Base-by-base conservation (phyloP, 345 rosid species). In the thale cress (Arabidopsis thaliana) region DNA sequence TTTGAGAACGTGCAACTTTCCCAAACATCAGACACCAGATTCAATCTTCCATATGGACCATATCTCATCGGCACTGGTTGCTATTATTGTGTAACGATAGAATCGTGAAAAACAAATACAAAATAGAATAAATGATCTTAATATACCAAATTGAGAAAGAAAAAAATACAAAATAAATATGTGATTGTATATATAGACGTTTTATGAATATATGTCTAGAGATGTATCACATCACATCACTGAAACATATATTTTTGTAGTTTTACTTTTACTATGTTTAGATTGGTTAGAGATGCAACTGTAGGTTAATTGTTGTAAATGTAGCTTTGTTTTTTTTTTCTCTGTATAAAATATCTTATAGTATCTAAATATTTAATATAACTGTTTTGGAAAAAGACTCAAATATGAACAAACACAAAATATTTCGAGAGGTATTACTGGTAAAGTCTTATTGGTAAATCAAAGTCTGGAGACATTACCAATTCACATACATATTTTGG, bases 1-100 rank as follows among this genome's bases (percentile, higher is more conserved):
- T 73, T 42, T 65, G 58, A 64, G 64, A 73, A 65, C 78, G 65
- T 73, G 78, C 58, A 44, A 20, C 57, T 20, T 51, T 55, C 64
- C 71, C 49, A 64, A 73, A 41, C 30, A 33, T 73, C 77, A 64
- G 65, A 64, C 77, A 73, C 37, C 28, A 45, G 11, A 37, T 64
- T 73, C 58, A 56, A 7, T 44, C 24, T 22, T 64, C 44, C 25
- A 44, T 28, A 28, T 28, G 32, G 32, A 28, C 32, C 32, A 28
- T 55, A 23, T 64, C 48, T 65, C 30, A 45, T 52, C 34, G 53
- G 3, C 23, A 3, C 6, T 30, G 7, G 8, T 62, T 51, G 52
- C 45, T 72, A 52, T 52, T 20, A 51, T 30, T 63, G 28, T 42
- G 34, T 24, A 41, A 42, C 64, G 24, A 53, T 40, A 20, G 38